Evolutionary conservation across 495 filamentous ascomycete genomes (phyloP).

Genomic region (Apodospora peruviana): DNA sequence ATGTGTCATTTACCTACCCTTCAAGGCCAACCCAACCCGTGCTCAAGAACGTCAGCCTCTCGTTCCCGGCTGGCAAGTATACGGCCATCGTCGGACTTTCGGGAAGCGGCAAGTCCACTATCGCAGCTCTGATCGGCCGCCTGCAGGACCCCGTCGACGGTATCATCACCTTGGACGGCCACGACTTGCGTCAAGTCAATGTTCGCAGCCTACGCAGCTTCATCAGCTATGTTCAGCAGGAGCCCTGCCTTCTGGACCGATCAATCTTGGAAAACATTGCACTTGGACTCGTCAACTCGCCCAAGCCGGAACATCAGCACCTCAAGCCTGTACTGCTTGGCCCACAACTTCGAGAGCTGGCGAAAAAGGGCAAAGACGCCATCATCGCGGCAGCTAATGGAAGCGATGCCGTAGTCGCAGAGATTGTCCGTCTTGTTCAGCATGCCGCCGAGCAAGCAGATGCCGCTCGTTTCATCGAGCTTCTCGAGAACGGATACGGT

Average conservation of each 20-base stretch:
- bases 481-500: slow-evolving; percentile 79
- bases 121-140: slow-evolving; percentile 80
- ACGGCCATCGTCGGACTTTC: slow-evolving; percentile 61
- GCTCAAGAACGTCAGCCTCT: slow-evolving; percentile 69
- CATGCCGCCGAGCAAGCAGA: slow-evolving; percentile 82
- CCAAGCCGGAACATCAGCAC: slow-evolving; percentile 54
- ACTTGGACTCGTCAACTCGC: slow-evolving; percentile 81
- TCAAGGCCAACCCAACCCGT: slow-evolving; percentile 80
- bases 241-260: slow-evolving; percentile 73
- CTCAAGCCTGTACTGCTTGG: slow-evolving; percentile 13
- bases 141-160: slow-evolving; percentile 83
- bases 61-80: slow-evolving; percentile 76
- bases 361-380: slow-evolving; percentile 9
- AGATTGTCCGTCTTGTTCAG: slow-evolving; percentile 59
- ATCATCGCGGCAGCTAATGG: background rate
- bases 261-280: slow-evolving; percentile 79
- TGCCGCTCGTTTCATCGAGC: slow-evolving; percentile 77
- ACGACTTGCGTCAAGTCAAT: slow-evolving; percentile 71
- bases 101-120: slow-evolving; percentile 74
- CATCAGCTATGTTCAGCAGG: slow-evolving; percentile 76
- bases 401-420: slow-evolving; percentile 30
- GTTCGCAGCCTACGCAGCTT: slow-evolving; percentile 80
- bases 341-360: slow-evolving; percentile 10
- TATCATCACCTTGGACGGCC: slow-evolving; percentile 69
- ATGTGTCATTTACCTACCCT: slow-evolving; percentile 87